Evolutionary conservation across 495 filamentous ascomycete genomes (phyloP), one percentile per base, ranked within the genome.

Genomic region (Parachaetomium inaequale): DNA sequence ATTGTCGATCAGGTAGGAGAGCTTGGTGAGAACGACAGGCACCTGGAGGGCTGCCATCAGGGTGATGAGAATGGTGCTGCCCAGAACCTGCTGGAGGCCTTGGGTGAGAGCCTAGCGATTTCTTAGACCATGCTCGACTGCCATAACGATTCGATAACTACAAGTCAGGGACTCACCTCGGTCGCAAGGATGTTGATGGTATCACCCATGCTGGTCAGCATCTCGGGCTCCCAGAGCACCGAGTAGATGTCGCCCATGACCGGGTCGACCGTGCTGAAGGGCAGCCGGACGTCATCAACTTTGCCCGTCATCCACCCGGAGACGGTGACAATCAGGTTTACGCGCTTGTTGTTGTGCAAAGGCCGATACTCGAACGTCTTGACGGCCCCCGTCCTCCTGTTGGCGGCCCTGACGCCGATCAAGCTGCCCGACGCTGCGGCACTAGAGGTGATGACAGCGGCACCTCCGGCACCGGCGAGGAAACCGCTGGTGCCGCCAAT

Each of bases 221-320:
- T 96, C 66, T 99, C 94, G 4, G 94, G 95, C 74, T 99, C 94
- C 95, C 95, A 99, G 56, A 93, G 79, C 10, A 99, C 87, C 0
- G 95, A 98, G 75, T 98, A 99, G 23, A 99, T 84, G 76, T 99
- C 94, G 34, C 94, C 94, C 94, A 99, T 98, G 61, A 97, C 85
- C 0, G 94, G 92, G 73, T 98, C 93, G 4, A 99, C 87, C 3
- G 94, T 99, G 76, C 91, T 96, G 74, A 86, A 99, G 15, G 94
- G 94, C 62, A 99, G 72, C 59, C 94, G 89, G 42, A 98, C 92
- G 74, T 99, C 94, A 74, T 99, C 94, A 42, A 95, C 86, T 71
- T 95, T 97, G 59, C 94, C 93, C 45, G 89, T 96, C 92, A 99
- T 96, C 94, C 94, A 99, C 12, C 94, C 94, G 7, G 93, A 89